Percentiles rank a stretch among this genome's conserved stretches.
Evolutionary conservation across 2,329 filamentous ascomycete species (phyloP).

Genomic region (Hymenoscyphus repandus): DNA sequence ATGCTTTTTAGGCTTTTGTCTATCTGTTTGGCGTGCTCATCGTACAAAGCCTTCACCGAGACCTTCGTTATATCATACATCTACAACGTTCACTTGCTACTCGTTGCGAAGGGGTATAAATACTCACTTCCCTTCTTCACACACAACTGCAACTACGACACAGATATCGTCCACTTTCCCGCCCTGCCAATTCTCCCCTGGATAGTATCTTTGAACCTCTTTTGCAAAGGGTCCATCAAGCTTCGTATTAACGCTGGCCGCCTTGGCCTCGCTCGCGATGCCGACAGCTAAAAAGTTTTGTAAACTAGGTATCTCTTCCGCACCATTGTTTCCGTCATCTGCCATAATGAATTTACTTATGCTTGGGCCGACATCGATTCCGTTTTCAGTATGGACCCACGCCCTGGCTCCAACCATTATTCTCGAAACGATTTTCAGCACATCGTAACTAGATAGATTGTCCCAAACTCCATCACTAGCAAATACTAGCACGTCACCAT

Average conservation of each 20-base stretch:
- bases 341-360: slow-evolving; percentile 49
- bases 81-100: background rate
- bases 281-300: slow-evolving; percentile 75
- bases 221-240: slow-evolving; percentile 91
- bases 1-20: background rate
- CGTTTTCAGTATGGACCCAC: slow-evolving; percentile 61
- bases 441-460: slow-evolving; percentile 87
- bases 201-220: slow-evolving; percentile 84
- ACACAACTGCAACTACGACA: slow-evolving; percentile 72
- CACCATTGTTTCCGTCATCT: slow-evolving; percentile 36
- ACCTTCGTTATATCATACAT: slow-evolving; percentile 7
- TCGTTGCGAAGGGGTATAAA: background rate
- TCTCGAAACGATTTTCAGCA: slow-evolving; percentile 71
- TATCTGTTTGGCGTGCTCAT: background rate
- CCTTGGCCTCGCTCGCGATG: slow-evolving; percentile 77
- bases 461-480: slow-evolving; percentile 96
- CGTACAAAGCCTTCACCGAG: background rate
- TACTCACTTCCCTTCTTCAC: slow-evolving; percentile 48
- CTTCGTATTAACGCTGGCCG: slow-evolving; percentile 74
- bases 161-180: slow-evolving; percentile 97
- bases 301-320: slow-evolving; percentile 43
- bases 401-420: slow-evolving; percentile 70
- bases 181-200: slow-evolving; percentile 79
- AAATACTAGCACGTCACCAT: slow-evolving; percentile 90
- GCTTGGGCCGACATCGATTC: slow-evolving; percentile 58